These are phyloP conservation scores for Penicillium longicatenatum DNA, from an alignment of 495 filamentous ascomycete species.

Conservation along the genomic window DNA sequence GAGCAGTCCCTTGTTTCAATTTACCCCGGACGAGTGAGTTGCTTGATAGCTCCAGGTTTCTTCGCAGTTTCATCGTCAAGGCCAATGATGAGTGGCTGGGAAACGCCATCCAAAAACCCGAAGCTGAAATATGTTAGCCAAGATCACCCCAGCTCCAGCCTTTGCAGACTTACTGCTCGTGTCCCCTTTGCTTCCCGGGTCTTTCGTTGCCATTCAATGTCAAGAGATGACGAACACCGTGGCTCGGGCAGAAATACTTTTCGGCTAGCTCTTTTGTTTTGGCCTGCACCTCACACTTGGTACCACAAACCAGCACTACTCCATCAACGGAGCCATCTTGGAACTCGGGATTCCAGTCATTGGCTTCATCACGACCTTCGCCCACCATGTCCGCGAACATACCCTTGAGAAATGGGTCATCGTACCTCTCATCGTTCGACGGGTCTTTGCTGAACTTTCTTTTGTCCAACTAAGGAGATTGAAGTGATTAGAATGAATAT, in stretches of 20 bases:
- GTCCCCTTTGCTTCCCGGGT: not conserved
- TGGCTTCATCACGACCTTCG: not conserved
- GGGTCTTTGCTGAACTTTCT: not conserved
- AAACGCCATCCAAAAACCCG: not conserved
- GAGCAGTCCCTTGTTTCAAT: not conserved
- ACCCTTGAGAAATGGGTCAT: not conserved
- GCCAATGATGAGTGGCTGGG: not conserved
- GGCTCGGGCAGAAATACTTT: not conserved
- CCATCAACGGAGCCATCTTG: not conserved
- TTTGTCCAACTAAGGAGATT: not conserved
- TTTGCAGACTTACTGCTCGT: not conserved
- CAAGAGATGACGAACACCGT: not conserved
- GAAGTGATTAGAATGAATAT: not conserved
- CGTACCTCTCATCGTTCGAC: too few species aligned
- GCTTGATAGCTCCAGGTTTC: not conserved
- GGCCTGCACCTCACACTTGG: not conserved
- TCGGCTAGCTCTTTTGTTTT: not conserved
- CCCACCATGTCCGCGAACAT: not conserved
- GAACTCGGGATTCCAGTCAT: not conserved
- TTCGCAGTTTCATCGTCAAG: not conserved
- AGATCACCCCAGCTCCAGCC: not conserved
- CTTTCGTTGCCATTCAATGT: not conserved
- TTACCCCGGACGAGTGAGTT: conserved; percentile 9
- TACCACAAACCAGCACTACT: not conserved
- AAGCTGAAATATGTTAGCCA: not conserved